Percentiles rank a stretch among this genome's conserved stretches.
These are phyloP conservation scores for Phytopythium montanum DNA, from an alignment of 352 stramenopile genomes.

Conservation along the genomic window DNA sequence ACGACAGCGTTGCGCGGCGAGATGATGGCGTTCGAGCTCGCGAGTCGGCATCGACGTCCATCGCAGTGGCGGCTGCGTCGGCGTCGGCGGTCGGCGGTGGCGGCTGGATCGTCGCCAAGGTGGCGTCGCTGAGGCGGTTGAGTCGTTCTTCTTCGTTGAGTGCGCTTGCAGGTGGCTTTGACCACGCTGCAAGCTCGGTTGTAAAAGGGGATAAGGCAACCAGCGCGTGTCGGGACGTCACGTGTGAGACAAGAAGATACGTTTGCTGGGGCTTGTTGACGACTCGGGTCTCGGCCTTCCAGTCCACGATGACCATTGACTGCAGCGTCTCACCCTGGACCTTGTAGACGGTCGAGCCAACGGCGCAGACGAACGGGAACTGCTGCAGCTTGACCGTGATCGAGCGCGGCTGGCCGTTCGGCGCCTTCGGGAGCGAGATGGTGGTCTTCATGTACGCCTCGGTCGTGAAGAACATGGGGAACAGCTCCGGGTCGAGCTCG, in stretches of 20 bases:
- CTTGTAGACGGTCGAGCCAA: slow-evolving; percentile 15
- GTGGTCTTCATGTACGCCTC: too few relatives aligned
- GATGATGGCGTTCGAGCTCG: too few relatives aligned
- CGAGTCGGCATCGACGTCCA: too few relatives aligned
- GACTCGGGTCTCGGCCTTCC: neutral
- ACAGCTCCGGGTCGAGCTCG: too few relatives aligned
- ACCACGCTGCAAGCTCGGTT: slow-evolving; percentile 3
- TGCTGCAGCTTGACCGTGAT: slow-evolving; percentile 8
- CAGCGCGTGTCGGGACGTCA: slow-evolving; percentile 2
- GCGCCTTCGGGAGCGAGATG: too few relatives aligned
- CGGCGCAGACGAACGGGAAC: slow-evolving; percentile 11
- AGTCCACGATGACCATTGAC: slow-evolving; percentile 13
- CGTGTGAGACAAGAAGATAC: slow-evolving; percentile 11
- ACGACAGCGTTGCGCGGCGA: too few relatives aligned
- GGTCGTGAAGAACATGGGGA: too few relatives aligned
- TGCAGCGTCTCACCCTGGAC: slow-evolving; percentile 14
- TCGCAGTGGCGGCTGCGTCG: too few relatives aligned
- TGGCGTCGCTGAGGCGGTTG: neutral
- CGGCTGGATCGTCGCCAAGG: neutral
- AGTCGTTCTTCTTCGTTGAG: slow-evolving; percentile 12
- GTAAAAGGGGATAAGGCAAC: slow-evolving; percentile 1
- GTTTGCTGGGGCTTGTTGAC: slow-evolving; percentile 12
- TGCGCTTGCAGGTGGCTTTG: slow-evolving; percentile 3
- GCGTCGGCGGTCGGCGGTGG: too few relatives aligned
- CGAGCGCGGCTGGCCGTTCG: too few relatives aligned